phyloP scores from a whole-genome alignment of 768 basidiomycete genomes.

The Candolleomyces aberdarensis region DNA sequence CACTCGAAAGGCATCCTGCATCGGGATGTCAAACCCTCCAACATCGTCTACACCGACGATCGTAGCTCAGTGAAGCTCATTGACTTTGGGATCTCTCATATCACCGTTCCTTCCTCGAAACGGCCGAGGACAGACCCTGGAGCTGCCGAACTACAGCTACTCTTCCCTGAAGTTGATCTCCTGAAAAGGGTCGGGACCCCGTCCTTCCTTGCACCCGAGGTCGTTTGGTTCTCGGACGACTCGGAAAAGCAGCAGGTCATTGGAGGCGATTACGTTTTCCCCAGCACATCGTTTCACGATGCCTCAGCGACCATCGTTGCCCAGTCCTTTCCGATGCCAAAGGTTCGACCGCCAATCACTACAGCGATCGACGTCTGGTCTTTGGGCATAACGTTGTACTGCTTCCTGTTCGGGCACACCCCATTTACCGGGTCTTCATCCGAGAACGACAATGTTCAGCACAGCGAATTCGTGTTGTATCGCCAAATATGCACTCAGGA shows the following conservation, averaged over 20 bases:
- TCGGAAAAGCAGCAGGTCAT: constrained; percentile 18
- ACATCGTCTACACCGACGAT: constrained; percentile 60
- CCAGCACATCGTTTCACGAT: constrained; percentile 6
- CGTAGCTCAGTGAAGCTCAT: constrained; percentile 77
- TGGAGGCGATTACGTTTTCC: constrained; percentile 10
- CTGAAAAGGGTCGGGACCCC: constrained; percentile 39
- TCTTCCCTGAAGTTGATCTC: constrained; percentile 39
- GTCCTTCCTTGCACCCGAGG: constrained; percentile 43
- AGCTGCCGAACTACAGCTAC: constrained; percentile 21
- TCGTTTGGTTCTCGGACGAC: constrained; percentile 37
- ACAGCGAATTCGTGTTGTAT: constrained; percentile 37
- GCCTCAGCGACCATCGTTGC: constrained; percentile 14
- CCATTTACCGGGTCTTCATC: constrained; percentile 36
- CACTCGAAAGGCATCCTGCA: constrained; percentile 65
- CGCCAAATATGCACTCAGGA: constrained; percentile 40
- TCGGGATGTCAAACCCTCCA: constrained; percentile 89
- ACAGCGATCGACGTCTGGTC: constrained; percentile 47
- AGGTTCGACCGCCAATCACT: constrained; percentile 37
- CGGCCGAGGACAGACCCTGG: constrained; percentile 6
- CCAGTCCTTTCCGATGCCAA: constrained; percentile 14
- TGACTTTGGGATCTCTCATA: constrained; percentile 69
- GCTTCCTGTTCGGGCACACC: constrained; percentile 42
- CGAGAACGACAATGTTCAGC: constrained; percentile 32
- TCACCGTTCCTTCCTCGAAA: constrained; percentile 17
- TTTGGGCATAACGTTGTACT: constrained; percentile 44